phyloP scores from a whole-genome alignment of 495 filamentous ascomycete species.

The Penicillium fimorum region DNA sequence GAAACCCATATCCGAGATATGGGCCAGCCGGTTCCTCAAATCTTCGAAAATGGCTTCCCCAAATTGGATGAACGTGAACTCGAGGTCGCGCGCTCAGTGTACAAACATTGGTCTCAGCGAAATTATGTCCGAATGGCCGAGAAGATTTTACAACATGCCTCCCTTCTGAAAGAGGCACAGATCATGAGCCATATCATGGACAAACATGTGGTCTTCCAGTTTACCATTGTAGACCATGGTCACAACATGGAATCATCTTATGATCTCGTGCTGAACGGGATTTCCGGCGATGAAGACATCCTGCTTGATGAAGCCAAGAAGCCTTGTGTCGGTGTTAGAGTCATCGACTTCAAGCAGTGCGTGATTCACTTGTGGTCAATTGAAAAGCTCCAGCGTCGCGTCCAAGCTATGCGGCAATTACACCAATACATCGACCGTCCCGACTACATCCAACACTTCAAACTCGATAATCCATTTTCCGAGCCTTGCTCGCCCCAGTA shows the following conservation, averaged over 20 bases:
- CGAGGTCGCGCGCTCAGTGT: conserved; percentile 60
- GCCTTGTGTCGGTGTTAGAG: conserved; percentile 86
- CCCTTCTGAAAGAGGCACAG: conserved; percentile 89
- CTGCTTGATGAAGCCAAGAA: conserved; percentile 79
- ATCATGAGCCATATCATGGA: conserved; percentile 97
- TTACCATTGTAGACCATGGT: conserved; percentile 83
- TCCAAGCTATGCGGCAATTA: conserved; percentile 92
- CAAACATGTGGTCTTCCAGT: conserved; percentile 92
- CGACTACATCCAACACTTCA: conserved; percentile 76
- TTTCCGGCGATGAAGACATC: conserved; percentile 83
- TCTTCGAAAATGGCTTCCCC: conserved; percentile 50
- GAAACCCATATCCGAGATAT: conserved; percentile 66
- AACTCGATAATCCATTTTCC: conserved; percentile 71
- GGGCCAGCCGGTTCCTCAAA: conserved; percentile 49
- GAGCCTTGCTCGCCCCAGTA: conserved; percentile 88
- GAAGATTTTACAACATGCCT: conserved; percentile 80
- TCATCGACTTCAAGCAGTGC: conserved; percentile 84
- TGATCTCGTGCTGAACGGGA: conserved; percentile 90
- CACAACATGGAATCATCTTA: conserved; percentile 90
- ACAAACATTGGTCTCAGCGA: conserved; percentile 75
- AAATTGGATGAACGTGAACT: conserved; percentile 69
- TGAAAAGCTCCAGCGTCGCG: conserved; percentile 82
- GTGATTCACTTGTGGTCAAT: conserved; percentile 94
- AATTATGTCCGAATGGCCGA: conserved; percentile 96
- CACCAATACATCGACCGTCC: conserved; percentile 94